These are phyloP conservation scores for Hericium coralloides DNA, from an alignment of 768 basidiomycete species.

Conservation along the genomic window DNA sequence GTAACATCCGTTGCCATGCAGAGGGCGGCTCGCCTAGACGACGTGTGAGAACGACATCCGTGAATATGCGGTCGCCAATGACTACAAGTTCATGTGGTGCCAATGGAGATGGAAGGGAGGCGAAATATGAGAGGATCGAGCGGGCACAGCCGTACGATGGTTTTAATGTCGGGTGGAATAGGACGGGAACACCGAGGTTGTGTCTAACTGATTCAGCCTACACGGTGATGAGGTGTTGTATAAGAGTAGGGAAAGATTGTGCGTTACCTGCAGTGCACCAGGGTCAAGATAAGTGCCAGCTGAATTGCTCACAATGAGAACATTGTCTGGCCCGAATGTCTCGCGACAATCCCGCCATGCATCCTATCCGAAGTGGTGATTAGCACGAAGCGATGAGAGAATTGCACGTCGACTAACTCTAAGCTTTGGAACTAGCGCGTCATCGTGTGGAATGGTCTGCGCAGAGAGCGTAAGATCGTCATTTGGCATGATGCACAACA, in stretches of 20 bases:
- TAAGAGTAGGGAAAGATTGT: background rate
- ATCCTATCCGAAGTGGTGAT: slow-evolving; percentile 29
- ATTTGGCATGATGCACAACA: too few relatives aligned
- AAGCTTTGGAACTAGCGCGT: slow-evolving; percentile 69
- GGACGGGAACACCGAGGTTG: slow-evolving; percentile 72
- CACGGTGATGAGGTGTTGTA: slow-evolving; percentile 1
- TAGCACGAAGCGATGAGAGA: background rate
- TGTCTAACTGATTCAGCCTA: slow-evolving; percentile 83
- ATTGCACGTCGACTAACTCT: slow-evolving; percentile 31
- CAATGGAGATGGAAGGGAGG: slow-evolving; percentile 39
- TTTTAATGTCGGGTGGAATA: slow-evolving; percentile 69
- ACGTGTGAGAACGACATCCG: slow-evolving; percentile 82
- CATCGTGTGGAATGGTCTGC: slow-evolving; percentile 76
- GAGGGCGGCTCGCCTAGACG: slow-evolving; percentile 38
- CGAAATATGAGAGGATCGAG: slow-evolving; percentile 70
- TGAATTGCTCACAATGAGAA: slow-evolving; percentile 92
- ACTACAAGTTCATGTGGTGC: slow-evolving; percentile 45
- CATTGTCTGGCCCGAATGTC: slow-evolving; percentile 67
- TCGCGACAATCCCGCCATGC: slow-evolving; percentile 68
- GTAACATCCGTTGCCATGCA: background rate
- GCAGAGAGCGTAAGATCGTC: background rate
- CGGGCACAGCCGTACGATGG: slow-evolving; percentile 72
- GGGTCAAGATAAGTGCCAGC: slow-evolving; percentile 76
- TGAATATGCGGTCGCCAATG: slow-evolving; percentile 89
- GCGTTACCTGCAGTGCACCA: slow-evolving; percentile 69